Evolutionary conservation across 257 asterid genomes (phyloP).

Genomic region (Nicotiana undulata): DNA sequence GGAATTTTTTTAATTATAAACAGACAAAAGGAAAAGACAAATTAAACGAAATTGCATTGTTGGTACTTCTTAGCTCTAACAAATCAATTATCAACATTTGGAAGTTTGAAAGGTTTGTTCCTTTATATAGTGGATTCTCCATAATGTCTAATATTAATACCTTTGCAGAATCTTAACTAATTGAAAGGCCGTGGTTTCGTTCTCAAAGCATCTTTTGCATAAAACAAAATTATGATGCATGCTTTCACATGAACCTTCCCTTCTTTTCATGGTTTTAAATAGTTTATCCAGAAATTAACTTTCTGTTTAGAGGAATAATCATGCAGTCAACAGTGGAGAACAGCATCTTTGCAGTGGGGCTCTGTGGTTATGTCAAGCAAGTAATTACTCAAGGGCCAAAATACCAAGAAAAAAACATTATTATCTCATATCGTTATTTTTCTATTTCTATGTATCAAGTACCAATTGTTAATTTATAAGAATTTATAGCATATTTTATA

Average conservation of each 20-base stretch:
- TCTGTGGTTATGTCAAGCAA: background rate
- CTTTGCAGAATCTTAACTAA: background rate
- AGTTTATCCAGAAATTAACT: background rate
- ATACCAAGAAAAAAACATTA: too few relatives aligned
- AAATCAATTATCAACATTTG: background rate
- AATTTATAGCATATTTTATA: too few relatives aligned
- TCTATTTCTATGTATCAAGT: too few relatives aligned
- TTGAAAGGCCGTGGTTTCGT: background rate
- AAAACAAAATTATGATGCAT: background rate
- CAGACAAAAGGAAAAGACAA: too few relatives aligned
- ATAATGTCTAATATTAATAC: background rate
- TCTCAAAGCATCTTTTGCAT: background rate
- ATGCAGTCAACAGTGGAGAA: background rate
- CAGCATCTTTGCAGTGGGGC: background rate
- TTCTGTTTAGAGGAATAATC: background rate
- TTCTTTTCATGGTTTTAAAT: background rate
- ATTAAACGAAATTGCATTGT: too few relatives aligned
- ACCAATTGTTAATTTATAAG: background rate
- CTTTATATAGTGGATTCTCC: background rate
- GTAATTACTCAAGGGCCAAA: background rate
- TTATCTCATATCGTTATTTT: background rate
- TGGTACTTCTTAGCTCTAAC: too few relatives aligned
- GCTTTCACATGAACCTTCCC: background rate
- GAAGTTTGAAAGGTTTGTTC: background rate
- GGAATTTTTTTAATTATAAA: too few relatives aligned